These are phyloP conservation scores for Sugiyamaella smithiae DNA, from an alignment of 805 yeast species.

Conservation along the genomic window DNA sequence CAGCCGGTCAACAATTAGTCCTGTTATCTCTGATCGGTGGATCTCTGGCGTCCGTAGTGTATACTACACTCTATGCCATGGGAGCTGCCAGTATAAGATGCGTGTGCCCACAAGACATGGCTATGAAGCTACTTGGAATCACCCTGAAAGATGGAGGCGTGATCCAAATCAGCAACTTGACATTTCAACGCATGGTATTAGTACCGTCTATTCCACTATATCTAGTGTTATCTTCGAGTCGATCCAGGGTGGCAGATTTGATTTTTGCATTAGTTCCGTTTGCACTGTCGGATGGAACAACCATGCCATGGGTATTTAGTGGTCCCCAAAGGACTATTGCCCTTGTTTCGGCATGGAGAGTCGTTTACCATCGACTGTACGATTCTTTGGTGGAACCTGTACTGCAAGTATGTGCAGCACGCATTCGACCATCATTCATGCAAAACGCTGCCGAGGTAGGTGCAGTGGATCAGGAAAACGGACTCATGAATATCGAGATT, in stretches of 20 bases:
- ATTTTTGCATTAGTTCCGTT: conserved; percentile 21
- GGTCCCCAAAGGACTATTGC: conserved; percentile 24
- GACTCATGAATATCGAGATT: not conserved
- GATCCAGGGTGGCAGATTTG: conserved; percentile 20
- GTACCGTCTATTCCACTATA: conserved; percentile 28
- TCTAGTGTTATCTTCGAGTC: conserved; percentile 21
- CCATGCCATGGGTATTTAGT: conserved; percentile 23
- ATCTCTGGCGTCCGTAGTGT: conserved; percentile 19
- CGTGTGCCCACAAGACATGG: conserved; percentile 31
- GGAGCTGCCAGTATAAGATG: conserved; percentile 30
- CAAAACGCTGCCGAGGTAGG: not conserved
- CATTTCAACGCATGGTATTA: conserved; percentile 21
- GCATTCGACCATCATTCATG: conserved; percentile 14
- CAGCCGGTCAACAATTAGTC: conserved; percentile 18
- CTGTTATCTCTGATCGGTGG: conserved; percentile 21
- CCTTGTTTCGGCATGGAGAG: conserved; percentile 21
- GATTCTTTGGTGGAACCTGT: conserved; percentile 22
- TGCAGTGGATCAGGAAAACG: conserved; percentile 1
- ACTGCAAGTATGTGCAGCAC: conserved; percentile 21
- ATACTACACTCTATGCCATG: conserved; percentile 28
- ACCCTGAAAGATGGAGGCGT: conserved; percentile 13
- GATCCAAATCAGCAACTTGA: conserved; percentile 17
- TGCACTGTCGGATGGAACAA: conserved; percentile 17
- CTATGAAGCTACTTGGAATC: conserved; percentile 26
- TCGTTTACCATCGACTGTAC: conserved; percentile 19